A percentile compares a stretch with the other conserved stretches of the same genome.
phyloP scores from a whole-genome alignment of 257 asterid genomes.

The Solanum piurae region DNA sequence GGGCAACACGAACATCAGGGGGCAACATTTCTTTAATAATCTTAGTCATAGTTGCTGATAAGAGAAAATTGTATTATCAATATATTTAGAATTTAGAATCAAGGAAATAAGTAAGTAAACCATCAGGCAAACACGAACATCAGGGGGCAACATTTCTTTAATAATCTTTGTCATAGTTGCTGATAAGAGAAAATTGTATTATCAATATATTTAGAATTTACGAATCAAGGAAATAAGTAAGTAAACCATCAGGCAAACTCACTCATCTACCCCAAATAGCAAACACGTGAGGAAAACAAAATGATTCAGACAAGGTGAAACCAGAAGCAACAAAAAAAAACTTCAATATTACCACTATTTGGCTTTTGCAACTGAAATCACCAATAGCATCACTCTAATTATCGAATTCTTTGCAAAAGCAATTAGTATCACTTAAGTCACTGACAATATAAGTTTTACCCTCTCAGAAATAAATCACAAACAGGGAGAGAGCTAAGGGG shows the following conservation, averaged over 20 bases:
- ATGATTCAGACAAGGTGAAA: neutral
- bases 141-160: constrained; percentile 91
- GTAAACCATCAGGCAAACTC: neutral
- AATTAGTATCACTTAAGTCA: neutral
- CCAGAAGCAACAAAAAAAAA: neutral
- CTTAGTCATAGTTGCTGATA: constrained; percentile 41
- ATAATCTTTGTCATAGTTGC: constrained; percentile 46
- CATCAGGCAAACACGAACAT: constrained; percentile 56
- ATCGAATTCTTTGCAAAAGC: neutral
- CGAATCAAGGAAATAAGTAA: neutral
- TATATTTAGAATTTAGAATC: neutral
- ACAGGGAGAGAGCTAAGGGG: neutral
- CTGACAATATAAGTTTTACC: neutral
- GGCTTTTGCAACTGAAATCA: neutral
- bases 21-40: constrained; percentile 81
- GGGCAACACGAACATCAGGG: constrained; percentile 96
- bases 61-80: neutral
- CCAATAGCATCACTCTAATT: neutral
- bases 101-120: neutral
- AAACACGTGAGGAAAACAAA: neutral
- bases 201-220: neutral
- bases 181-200: neutral
- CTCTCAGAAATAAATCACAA: neutral
- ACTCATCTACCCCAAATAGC: neutral
- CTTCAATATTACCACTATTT: neutral